Evolutionary conservation across 768 basidiomycete genomes (phyloP).

Genomic region (Boletus coccyginus): DNA sequence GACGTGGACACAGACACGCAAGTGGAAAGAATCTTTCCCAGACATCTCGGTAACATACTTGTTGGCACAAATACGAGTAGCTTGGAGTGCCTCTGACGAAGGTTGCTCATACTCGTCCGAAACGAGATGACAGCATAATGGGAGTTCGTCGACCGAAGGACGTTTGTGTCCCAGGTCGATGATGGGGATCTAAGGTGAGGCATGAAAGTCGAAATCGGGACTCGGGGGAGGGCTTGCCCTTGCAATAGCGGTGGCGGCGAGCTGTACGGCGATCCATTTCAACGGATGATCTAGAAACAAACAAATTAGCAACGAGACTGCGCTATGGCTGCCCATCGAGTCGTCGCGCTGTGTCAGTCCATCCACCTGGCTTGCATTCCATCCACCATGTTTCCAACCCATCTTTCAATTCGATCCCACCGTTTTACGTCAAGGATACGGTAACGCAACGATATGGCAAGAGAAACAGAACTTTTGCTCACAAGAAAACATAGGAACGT

Average conservation of each 20-base stretch:
- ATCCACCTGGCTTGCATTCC: conserved; percentile 8
- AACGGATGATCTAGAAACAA: conserved; percentile 10
- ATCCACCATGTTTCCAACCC: conserved; percentile 13
- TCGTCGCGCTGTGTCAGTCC: not conserved
- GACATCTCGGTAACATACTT: conserved; percentile 98
- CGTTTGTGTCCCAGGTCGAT: conserved; percentile 96
- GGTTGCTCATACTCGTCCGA: conserved; percentile 99
- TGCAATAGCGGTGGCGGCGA: conserved; percentile 98
- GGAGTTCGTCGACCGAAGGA: conserved; percentile 96
- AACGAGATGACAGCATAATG: conserved; percentile 94
- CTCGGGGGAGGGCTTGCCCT: conserved; percentile 98
- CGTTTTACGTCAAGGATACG: not conserved
- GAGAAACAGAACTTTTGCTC: conserved; percentile 5
- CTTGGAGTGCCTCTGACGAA: conserved; percentile 93
- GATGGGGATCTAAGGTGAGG: conserved; percentile 74
- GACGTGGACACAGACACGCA: conserved; percentile 95
- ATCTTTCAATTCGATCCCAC: not conserved
- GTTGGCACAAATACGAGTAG: conserved; percentile 99
- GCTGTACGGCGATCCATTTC: conserved; percentile 96
- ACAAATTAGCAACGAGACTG: conserved; percentile 4
- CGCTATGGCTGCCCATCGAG: not conserved
- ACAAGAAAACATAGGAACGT: conserved; percentile 22
- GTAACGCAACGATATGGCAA: not conserved
- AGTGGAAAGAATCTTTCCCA: conserved; percentile 98
- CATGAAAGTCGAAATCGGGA: conserved; percentile 48